Base-by-base conservation (phyloP, 768 basidiomycete genomes). In the Coprinopsis cinerea region DNA sequence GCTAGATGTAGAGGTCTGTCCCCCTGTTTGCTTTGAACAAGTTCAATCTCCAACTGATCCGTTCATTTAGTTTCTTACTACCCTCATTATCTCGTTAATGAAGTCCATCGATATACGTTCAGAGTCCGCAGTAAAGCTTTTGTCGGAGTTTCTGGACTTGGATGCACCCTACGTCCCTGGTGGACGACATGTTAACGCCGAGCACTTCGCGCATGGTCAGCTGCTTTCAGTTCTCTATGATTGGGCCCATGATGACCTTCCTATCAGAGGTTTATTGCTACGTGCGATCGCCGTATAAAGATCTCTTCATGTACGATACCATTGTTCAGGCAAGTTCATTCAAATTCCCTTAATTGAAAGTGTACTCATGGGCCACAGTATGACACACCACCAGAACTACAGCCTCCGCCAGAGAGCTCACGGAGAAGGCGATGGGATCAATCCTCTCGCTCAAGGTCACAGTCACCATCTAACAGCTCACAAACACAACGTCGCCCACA, bases 141-240 rank as follows among this genome's bases (percentile, higher is more conserved):
- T 97, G 6, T 76, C 91, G 13, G 93, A 95, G 57, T 94, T 93
- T 67, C 74, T 97, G 41, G 93, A 97, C 61, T 75, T 89, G 64
- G 85, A 85, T 55, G 65, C 68, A 2, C 73, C 77, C 1, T 81
- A 82, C 52, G 61, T 62, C 18, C 75, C 78, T 41, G 83, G 82
- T 6, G 69, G 72, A 22, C 73, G 82, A 48, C 73, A 78, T 51
- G 65, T 72, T 22, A 88, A 90, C 57, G 88, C 93, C 10, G 93
- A 97, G 61, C 93, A 96, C 65, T 94, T 96, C 67, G 89, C 86
- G 6, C 93, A 97, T 67, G 92, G 91, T 90, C 57, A 57, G 77
- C 65, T n/a, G 45, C 39, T 22, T 44, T 55, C 39, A 11, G n/a
- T 54, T 44, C 32, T 18, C 30, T 44, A 22, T 45, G 35, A 42